phyloP scores from a whole-genome alignment of 352 stramenopile species.

The Phytophthora nicotianae region DNA sequence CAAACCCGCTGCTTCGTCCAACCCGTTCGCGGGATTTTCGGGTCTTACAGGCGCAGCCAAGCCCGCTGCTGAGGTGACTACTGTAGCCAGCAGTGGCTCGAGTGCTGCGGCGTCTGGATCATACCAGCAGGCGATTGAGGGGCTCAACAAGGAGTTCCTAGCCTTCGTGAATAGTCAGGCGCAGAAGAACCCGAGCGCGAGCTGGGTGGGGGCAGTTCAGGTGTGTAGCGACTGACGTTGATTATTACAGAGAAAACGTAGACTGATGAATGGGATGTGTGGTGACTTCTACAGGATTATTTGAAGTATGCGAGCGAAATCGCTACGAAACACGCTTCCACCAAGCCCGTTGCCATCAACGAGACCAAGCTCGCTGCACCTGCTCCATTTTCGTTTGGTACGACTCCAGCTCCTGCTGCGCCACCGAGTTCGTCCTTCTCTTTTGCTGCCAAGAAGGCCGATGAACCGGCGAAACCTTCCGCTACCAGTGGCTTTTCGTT shows the following conservation, averaged over 20 bases:
- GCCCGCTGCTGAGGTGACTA: background rate
- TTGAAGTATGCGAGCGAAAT: constrained; percentile 69
- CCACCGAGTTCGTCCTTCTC: constrained; percentile 33
- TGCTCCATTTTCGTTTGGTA: constrained; percentile 33
- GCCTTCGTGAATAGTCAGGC: constrained; percentile 70
- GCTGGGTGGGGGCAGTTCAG: constrained; percentile 69
- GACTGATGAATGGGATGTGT: constrained; percentile 9
- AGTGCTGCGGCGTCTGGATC: constrained; percentile 21
- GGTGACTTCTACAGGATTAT: constrained; percentile 60
- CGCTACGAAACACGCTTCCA: constrained; percentile 61
- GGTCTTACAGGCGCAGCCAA: constrained; percentile 43
- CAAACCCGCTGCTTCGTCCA: constrained; percentile 32
- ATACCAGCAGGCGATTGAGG: constrained; percentile 81
- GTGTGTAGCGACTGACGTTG: constrained; percentile 21
- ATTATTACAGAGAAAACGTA: background rate
- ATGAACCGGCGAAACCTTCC: constrained; percentile 10
- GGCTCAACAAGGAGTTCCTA: constrained; percentile 84
- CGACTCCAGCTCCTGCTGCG: constrained; percentile 7
- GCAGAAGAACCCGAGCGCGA: constrained; percentile 67
- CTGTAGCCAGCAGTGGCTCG: constrained; percentile 11
- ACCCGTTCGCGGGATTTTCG: constrained; percentile 72
- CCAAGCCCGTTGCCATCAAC: constrained; percentile 57
- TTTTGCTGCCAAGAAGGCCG: constrained; percentile 37
- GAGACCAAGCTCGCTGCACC: constrained; percentile 31
- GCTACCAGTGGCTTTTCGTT: constrained; percentile 25